Base-by-base conservation (phyloP, 2,329 filamentous ascomycete species). In the Phialophora tarda region DNA sequence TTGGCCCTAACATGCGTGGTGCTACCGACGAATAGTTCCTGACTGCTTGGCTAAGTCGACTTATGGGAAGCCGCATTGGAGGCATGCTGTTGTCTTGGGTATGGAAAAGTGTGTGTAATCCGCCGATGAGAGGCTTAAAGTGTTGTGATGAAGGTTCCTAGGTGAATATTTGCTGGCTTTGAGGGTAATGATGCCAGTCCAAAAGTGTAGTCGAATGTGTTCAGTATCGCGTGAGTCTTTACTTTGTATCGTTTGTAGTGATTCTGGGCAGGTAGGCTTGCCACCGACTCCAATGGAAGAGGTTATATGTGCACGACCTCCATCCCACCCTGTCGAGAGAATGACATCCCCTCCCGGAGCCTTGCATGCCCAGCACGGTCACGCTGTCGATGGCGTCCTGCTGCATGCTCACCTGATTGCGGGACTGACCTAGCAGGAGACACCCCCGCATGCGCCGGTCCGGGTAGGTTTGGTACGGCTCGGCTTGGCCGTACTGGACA, bases 11-110 rank as follows among this genome's bases (percentile, higher is more conserved):
- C 23, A 47, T 21, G 60, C 62, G 11, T 47, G 54, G 12, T 54
- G 48, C n/a, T 32, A 53, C 56, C 26, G 64, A 62, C 2, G 63
- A 59, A 38, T 66, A 66, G n/a, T 47, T 56, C 47, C 68, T 57
- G 3, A 64, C 28, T 30, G 48, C 53, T 54, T 65, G 63, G 32
- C 55, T 28, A n/a, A 70, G 60, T 28, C 56, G 65, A 32, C 34
- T 24, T 12, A 64, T n/a, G 10, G 65, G 59, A 32, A 68, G 61
- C 23, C 65, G 41, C 51, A 66, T 56, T 28, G 65, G 65, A 59
- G 68, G 65, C 65, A 70, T 70, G 4, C 10, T 60, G n/a, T 53
- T 30, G 24, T 59, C 28, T 23, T 57, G 30, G 30, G 34, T 30
- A 11, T 47, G 50, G 2, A 32, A 12, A 21, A 51, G 48, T 12